These are phyloP conservation scores for Volvox reticuliferus DNA, from an alignment of 139 green algal species.

Conservation along the genomic window DNA sequence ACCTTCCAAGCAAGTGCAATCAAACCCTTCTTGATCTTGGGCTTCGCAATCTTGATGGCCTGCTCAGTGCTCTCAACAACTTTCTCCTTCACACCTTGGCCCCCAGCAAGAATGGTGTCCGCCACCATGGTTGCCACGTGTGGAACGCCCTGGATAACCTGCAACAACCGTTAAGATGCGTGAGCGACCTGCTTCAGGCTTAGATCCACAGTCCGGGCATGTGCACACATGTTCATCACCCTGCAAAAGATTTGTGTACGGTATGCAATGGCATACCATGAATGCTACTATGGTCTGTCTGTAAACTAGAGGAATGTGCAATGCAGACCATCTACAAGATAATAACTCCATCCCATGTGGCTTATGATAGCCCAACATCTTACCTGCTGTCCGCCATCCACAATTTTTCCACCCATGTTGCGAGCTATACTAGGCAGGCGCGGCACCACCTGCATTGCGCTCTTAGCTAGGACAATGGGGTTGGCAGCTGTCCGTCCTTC, in stretches of 20 bases:
- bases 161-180: neutral
- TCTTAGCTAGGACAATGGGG: neutral
- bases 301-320: no score
- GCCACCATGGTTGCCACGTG: neutral
- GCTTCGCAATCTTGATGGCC: slow-evolving; percentile 25
- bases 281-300: no score
- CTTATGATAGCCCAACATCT: neutral
- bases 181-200: no score
- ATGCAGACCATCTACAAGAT: no score
- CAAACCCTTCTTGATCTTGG: slow-evolving; percentile 28
- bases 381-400: slow-evolving; percentile 7
- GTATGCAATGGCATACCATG: neutral
- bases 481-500: neutral
- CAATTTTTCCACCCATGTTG: slow-evolving; percentile 13
- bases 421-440: slow-evolving; percentile 22
- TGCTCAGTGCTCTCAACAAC: slow-evolving; percentile 23
- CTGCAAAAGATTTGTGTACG: neutral
- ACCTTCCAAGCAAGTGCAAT: slow-evolving; percentile 31
- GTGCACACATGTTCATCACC: neutral
- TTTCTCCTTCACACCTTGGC: slow-evolving; percentile 34
- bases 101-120: neutral
- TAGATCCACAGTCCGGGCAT: no score
- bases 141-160: slow-evolving; percentile 8
- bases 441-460: neutral
- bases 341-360: no score